Evolutionary conservation across 1,284 basidiomycete species (phyloP).

Genomic region (Meripilus lineatus): DNA sequence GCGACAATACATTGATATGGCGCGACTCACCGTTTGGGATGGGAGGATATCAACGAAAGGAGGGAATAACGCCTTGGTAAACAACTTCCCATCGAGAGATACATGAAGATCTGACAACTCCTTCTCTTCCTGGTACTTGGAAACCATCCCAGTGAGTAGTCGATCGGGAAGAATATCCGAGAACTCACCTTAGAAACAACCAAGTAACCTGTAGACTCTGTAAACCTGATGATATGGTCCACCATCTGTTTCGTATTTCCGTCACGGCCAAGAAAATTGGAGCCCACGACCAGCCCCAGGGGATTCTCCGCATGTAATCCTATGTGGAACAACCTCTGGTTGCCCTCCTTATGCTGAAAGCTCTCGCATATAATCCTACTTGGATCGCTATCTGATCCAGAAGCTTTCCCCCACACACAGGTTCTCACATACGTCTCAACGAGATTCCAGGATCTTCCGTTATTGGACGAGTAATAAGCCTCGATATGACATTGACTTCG

Average conservation of each 20-base stretch:
- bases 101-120: conserved; percentile 81
- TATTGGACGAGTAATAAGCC: conserved; percentile 69
- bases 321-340: conserved; percentile 55
- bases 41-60: conserved; percentile 85
- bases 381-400: conserved; percentile 74
- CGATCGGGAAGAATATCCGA: no score
- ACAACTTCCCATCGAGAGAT: conserved; percentile 84
- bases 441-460: conserved; percentile 74
- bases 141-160: conserved; percentile 2
- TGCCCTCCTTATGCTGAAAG: conserved; percentile 79
- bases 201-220: conserved; percentile 94
- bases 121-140: not conserved
- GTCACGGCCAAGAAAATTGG: conserved; percentile 67
- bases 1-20: conserved; percentile 48
- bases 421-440: conserved; percentile 87
- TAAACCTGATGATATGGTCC: conserved; percentile 86
- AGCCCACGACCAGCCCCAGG: conserved; percentile 77
- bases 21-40: no score
- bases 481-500: conserved; percentile 60
- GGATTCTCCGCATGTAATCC: conserved; percentile 75
- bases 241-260: conserved; percentile 77
- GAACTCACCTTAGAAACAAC: conserved; percentile 84
- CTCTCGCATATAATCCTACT: conserved; percentile 92
- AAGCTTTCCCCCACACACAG: conserved; percentile 90
- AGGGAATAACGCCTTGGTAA: conserved; percentile 87